phyloP scores from a whole-genome alignment of 176 grass and related monocot genomes.

The Aegilops sharonensis region DNA sequence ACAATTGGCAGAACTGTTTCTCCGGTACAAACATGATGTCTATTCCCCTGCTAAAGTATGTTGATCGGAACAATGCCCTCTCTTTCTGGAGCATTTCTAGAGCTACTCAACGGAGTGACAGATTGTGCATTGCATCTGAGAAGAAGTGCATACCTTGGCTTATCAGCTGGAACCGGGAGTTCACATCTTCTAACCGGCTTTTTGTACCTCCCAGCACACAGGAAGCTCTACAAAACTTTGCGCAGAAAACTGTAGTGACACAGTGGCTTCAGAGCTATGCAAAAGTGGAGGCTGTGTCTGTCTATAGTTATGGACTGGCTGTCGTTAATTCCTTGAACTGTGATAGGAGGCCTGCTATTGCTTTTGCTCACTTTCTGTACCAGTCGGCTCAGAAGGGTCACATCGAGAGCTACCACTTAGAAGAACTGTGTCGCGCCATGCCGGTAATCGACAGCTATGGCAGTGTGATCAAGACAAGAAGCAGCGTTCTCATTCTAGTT shows the following conservation, averaged over 20 bases:
- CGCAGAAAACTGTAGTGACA: neutral
- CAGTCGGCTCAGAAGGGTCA: conserved; percentile 20
- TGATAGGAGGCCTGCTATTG: conserved; percentile 26
- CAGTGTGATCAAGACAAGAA: neutral
- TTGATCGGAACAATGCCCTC: conserved; percentile 22
- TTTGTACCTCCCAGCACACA: conserved; percentile 46
- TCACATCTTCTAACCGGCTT: conserved; percentile 24
- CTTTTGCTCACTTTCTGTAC: conserved; percentile 59
- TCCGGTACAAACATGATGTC: conserved; percentile 32
- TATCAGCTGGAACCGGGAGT: conserved; percentile 53
- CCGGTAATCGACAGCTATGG: conserved; percentile 53
- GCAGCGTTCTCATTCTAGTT: conserved; percentile 46
- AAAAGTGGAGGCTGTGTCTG: conserved; percentile 33
- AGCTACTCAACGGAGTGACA: neutral
- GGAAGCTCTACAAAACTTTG: neutral
- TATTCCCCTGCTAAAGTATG: conserved; percentile 55
- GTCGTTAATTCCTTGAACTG: conserved; percentile 18
- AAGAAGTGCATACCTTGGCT: conserved; percentile 40
- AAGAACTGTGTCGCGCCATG: conserved; percentile 10
- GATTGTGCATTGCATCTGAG: conserved; percentile 47
- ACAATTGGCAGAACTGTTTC: conserved; percentile 38
- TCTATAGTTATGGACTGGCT: conserved; percentile 15
- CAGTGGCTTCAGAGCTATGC: conserved; percentile 43
- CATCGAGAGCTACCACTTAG: neutral
- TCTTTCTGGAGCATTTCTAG: conserved; percentile 47